Evolutionary conservation across 2,329 filamentous ascomycete genomes (phyloP), one percentile per base, ranked within the genome.

Genomic region (Curvularia sp.): DNA sequence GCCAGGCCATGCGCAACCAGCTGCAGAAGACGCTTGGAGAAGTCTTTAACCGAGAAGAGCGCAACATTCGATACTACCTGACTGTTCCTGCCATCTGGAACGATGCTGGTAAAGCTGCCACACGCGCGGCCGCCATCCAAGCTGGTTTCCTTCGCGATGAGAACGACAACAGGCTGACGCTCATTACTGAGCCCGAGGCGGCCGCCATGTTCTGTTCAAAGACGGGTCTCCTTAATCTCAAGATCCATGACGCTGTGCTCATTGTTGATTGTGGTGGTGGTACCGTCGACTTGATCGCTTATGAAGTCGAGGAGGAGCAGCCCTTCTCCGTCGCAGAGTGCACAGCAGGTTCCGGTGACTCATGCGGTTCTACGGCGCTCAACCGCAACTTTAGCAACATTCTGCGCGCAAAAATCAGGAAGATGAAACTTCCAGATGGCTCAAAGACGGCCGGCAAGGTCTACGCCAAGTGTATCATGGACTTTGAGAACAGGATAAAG

Each of bases 61-160:
- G 94, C 72, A 98, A 98, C 78, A 99, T 98, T 71, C 88, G 92
- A 69, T 98, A 98, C 80, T 98, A 97, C 78, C 83, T 99, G 69
- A 99, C 95, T 2, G 95, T 99, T n/a, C 95, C 95, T 20, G 95
- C 95, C 68, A 98, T 99, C 69, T 98, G 95, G 95, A 98, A 98
- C 78, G 95, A 98, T 81, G 94, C 95, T 46, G 95, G 93, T 69
- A 99, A 99, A 82, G 95, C 95, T 57, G 95, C 95, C 39, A 98
- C 95, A 13, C 88, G 95, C 81, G 92, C 93, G 15, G 95, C 95
- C 24, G 95, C 95, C 65, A 97, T 98, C 67, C 94, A 98, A 80
- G 95, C 95, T 60, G 95, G 95, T 47, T 98, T 97, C 83, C 84
- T 98, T 55, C 89, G 94, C 58, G 95, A 98, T 74, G 94, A 98